Evolutionary conservation across 2,329 filamentous ascomycete genomes (phyloP), one percentile per base, ranked within the genome.

Genomic region (Geosmithia flava): DNA sequence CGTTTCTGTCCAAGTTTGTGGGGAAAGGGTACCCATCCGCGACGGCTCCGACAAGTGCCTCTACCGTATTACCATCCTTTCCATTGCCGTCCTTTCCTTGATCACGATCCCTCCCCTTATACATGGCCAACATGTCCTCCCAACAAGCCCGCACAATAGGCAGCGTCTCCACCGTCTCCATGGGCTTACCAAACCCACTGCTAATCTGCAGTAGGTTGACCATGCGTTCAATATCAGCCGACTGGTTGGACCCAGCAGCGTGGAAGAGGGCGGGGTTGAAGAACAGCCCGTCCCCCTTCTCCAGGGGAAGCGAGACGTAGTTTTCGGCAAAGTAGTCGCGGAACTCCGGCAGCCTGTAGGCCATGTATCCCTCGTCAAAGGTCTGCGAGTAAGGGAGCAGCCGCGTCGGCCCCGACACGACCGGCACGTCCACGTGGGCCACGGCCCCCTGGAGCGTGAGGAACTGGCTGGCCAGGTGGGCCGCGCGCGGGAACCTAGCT

Each of bases 261-360:
- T 83, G 79, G 52, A 81, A 77, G 0, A 83, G 61, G 1, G 75
- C 78, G 0, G 79, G 79, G 49, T 78, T 81, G 61, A 83, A 83
- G 58, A 82, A 83, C 0, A 83, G 53, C 0, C 75, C 80, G 53
- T 83, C 78, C 0, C 80, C 79, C 42, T 72, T 66, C 2, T 61
- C 53, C 49, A 83, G 53, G 2, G 77, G 70, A 11, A 80, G 55
- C 1, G 69, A 66, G 6, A 81, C 68, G 53, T 74, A 76, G 6
- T 69, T 67, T 16, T 70, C 58, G 4, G 71, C 54, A 51, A 83
- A 83, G 55, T 68, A 78, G 0, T 69, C 59, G 20, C 69, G 64
- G 55, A 83, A 81, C 29, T 76, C 71, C 0, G 63, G 59, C 0
- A 66, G 59, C 0, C 77, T 68, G 56, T 77, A 82, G 1, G 77